Conservation (phyloP, 2,329 filamentous ascomycete species). For the Canariomyces notabilis region DNA sequence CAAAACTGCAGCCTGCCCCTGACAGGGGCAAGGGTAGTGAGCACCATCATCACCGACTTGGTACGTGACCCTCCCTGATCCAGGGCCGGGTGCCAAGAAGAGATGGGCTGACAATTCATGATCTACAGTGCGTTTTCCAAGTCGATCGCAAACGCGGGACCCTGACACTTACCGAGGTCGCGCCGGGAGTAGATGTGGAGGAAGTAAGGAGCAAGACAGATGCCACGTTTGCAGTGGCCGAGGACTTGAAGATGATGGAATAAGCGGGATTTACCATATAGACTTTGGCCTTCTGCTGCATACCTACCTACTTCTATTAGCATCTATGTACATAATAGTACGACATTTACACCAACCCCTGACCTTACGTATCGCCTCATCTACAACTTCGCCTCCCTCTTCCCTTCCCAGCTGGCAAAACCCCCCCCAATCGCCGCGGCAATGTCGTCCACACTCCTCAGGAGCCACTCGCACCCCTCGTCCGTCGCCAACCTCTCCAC, state of each 20-base stretch:
- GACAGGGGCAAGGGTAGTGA: conserved; percentile 62
- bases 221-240: conserved; percentile 59
- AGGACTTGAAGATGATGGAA: conserved; percentile 47
- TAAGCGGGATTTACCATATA: conserved; percentile 16
- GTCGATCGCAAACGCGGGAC: conserved; percentile 58
- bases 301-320: conserved; percentile 1
- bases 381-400: conserved; percentile 12
- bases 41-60: conserved; percentile 69
- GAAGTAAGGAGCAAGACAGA: conserved; percentile 66
- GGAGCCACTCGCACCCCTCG: conserved; percentile 44
- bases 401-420: conserved; percentile 31
- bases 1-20: conserved; percentile 59
- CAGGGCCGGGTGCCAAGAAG: background rate
- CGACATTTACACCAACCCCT: too few species aligned
- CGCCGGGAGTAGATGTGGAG: conserved; percentile 62
- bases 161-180: conserved; percentile 65
- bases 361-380: too few species aligned
- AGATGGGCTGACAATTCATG: background rate
- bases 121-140: conserved; percentile 59
- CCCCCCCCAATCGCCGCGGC: conserved; percentile 41
- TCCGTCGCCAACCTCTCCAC: conserved; percentile 41
- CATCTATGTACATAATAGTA: too few species aligned
- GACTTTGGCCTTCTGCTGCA: conserved; percentile 1
- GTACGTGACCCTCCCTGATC: conserved; percentile 40
- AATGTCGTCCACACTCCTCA: conserved; percentile 41